Base-by-base conservation (phyloP, 129 eudicot species). In the Escallonia herrerae region DNA sequence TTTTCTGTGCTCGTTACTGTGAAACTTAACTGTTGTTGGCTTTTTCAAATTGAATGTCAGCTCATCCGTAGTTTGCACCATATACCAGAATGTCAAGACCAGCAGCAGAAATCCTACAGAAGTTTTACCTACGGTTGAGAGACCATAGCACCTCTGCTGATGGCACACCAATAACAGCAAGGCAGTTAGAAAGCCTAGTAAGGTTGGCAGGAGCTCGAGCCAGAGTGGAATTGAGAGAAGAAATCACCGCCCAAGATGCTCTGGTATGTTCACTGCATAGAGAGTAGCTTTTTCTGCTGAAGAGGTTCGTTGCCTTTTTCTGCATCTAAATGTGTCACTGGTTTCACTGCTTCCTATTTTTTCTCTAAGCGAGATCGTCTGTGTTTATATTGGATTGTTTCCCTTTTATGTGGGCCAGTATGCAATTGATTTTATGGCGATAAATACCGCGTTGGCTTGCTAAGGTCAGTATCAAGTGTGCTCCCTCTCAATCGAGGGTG, bases 181-280 rank as follows among this genome's bases (percentile, higher is more conserved):
- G 97, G 65, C 99, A 93, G 66, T 81, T 93, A 56, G 96, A 93
- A 72, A 93, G 99, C 64, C 76, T 93, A 48, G 96, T 93, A 59
- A 80, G 99, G 76, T 73, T 93, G 76, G 99, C 95, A 22, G 86
- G 86, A 78, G 99, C 99, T 69, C 93, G 99, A 37, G 99, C 99
- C 43, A 78, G 91, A 73, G 86, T 93, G 65, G 95, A 93, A 62
- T 78, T 93, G 73, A 76, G 97, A 66, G 95, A 86, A 65, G 96
- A 88, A 74, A 80, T 89, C 70, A 86, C 90, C 43, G 77, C 58
- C 12, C 86, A 93, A 75, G 97, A 93, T 82, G 99, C 99, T 78
- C 15, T 65, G 84, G 99, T 93, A 76, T 70, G 85, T 76, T 63
- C 59, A 56, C 57, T 38, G 55, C 48, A 46, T 45, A 74, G 5